Base-by-base conservation (phyloP, 1,284 basidiomycete genomes). In the Boletus calvinii region DNA sequence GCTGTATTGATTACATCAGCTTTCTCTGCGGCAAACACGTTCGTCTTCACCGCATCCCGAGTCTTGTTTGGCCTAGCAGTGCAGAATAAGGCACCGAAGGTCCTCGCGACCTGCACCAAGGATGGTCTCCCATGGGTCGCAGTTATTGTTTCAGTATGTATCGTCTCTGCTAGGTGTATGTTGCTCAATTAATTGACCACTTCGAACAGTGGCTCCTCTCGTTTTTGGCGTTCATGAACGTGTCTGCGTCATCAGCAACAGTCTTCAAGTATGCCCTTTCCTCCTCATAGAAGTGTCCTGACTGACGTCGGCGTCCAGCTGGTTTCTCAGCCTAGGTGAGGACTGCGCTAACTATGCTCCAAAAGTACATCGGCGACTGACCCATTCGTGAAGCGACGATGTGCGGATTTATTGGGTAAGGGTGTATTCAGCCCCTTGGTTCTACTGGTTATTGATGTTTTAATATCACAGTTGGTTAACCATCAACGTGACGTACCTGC, bases 11-110 rank as follows among this genome's bases (percentile, higher is more conserved):
- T 85, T 68, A 80, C 80, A 22, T 83, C 78, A 45, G 92, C 92
- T 2, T 92, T 93, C 78, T 92, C 88, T 7, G 89, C 93, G 4
- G 87, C 85, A 40, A 93, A 90, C 72, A 87, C 84, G 29, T 86
- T 81, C 74, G 66, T 94, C 37, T 96, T 90, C 76, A 84, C 86
- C 52, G 76, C 88, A 1, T 91, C 89, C 10, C 86, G 94, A 62
- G 85, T 91, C 22, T 74, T 94, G 24, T 94, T 93, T 65, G 92
- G 90, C 37, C 76, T 95, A 29, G 81, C 90, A 0, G 72, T 91
- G 42, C 84, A 88, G 50, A 84, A 87, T 2, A 88, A 92, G 67
- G 85, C 87, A 3, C 87, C 87, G 11, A 40, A 39, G 54, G 68
- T 84, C 57, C 74, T 90, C 58, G 59, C 78, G 3, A 77, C 79